Evolutionary conservation across 352 stramenopile species (phyloP).

Genomic region (Phytophthora melonis): DNA sequence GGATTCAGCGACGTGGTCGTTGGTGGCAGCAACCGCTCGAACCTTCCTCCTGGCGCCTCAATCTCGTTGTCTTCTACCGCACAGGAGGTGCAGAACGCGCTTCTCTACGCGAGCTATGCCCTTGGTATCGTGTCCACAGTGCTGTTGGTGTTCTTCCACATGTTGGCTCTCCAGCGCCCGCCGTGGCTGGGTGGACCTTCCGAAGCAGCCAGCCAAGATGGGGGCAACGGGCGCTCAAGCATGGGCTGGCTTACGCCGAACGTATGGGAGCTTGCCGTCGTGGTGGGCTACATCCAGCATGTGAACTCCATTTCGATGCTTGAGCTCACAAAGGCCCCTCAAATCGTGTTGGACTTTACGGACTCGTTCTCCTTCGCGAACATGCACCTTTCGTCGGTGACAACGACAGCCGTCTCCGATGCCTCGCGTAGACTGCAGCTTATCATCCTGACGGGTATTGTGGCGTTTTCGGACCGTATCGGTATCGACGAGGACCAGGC

Average conservation of each 20-base stretch:
- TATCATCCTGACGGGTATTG: slow-evolving; percentile 73
- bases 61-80: slow-evolving; percentile 60
- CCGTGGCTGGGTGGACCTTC: slow-evolving; percentile 47
- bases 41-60: slow-evolving; percentile 60
- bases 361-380: slow-evolving; percentile 83
- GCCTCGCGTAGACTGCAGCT: slow-evolving; percentile 51
- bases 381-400: slow-evolving; percentile 56
- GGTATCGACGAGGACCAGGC: slow-evolving; percentile 63
- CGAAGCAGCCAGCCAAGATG: slow-evolving; percentile 18
- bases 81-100: slow-evolving; percentile 54
- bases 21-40: slow-evolving; percentile 59
- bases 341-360: slow-evolving; percentile 78
- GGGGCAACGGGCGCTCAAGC: slow-evolving; percentile 23
- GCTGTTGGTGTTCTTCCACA: slow-evolving; percentile 67
- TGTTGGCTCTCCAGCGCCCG: slow-evolving; percentile 58
- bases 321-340: slow-evolving; percentile 77
- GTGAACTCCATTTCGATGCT: slow-evolving; percentile 78
- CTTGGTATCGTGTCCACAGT: slow-evolving; percentile 56
- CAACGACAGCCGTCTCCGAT: slow-evolving; percentile 40
- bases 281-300: slow-evolving; percentile 78
- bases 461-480: slow-evolving; percentile 74
- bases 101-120: slow-evolving; percentile 58
- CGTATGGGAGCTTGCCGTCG: slow-evolving; percentile 70
- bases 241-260: slow-evolving; percentile 65
- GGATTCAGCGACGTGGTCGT: slow-evolving; percentile 50